Conservation (phyloP, 148 eudicot genomes). For the Polygonum aviculare region DNA sequence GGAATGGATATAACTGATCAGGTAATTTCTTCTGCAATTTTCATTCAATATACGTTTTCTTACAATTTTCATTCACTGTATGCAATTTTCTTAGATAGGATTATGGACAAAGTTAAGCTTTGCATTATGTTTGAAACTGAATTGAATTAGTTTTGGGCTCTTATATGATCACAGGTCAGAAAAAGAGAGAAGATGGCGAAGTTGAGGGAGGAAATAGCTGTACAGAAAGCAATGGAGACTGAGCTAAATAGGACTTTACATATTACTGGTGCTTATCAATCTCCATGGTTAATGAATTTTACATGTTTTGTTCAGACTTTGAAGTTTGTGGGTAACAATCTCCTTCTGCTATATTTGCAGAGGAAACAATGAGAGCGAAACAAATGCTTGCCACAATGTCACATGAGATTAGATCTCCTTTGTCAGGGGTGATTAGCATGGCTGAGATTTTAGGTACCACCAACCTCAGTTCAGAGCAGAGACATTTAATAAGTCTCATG, state of each 20-base stretch:
- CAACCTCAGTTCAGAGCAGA: constrained; percentile 62
- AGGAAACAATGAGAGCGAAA: constrained; percentile 96
- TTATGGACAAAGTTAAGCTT: not conserved
- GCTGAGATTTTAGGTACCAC: constrained; percentile 79
- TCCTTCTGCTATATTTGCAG: constrained; percentile 26
- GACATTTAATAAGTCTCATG: constrained; percentile 67
- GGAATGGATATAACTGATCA: constrained; percentile 97
- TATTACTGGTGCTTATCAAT: constrained; percentile 48
- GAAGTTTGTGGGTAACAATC: constrained; percentile 6
- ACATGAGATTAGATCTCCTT: constrained; percentile 91
- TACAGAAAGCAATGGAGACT: constrained; percentile 91
- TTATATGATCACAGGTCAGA: constrained; percentile 42
- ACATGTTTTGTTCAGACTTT: not conserved
- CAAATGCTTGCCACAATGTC: constrained; percentile 98
- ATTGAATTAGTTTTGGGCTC: not conserved
- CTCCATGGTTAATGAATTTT: not conserved
- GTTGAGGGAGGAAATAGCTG: constrained; percentile 85
- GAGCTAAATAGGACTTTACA: constrained; percentile 90
- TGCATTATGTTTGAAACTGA: not conserved
- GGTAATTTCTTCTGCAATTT: constrained; percentile 32
- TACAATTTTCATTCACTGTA: not conserved
- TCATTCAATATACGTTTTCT: not conserved
- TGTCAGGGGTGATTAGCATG: constrained; percentile 90
- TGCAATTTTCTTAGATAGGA: not conserved
- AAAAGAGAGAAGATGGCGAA: constrained; percentile 90